These are phyloP conservation scores for Aspergillus nanangensis DNA, from an alignment of 495 filamentous ascomycete species.

Conservation along the genomic window DNA sequence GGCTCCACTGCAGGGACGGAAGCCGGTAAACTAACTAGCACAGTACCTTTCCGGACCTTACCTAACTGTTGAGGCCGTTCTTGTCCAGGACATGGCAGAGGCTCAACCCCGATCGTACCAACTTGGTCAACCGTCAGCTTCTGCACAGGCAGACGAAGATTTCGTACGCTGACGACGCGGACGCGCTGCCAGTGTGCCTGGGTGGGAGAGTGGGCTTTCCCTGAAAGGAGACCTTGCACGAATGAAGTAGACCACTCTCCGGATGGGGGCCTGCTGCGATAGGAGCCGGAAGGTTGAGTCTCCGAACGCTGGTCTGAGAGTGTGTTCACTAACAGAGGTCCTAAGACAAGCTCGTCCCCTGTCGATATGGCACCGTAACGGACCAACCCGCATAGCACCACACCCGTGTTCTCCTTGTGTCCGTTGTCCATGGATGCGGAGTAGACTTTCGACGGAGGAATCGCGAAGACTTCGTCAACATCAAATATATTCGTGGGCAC, in stretches of 20 bases:
- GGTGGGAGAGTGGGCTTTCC: constrained; percentile 19
- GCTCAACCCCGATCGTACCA: constrained; percentile 79
- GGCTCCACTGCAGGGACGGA: constrained; percentile 30
- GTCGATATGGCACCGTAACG: constrained; percentile 72
- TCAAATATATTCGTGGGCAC: constrained; percentile 64
- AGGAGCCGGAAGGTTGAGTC: constrained; percentile 15
- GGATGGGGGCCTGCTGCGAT: constrained; percentile 28
- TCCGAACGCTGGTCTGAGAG: constrained; percentile 13
- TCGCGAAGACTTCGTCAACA: constrained; percentile 76
- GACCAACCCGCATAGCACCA: constrained; percentile 79
- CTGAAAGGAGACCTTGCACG: constrained; percentile 19
- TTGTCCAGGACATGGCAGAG: constrained; percentile 31
- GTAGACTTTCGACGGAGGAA: constrained; percentile 50
- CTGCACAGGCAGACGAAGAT: constrained; percentile 79
- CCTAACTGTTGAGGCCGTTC: constrained; percentile 23
- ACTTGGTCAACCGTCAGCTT: constrained; percentile 77
- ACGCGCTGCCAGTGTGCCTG: constrained; percentile 65
- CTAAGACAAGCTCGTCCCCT: constrained; percentile 74
- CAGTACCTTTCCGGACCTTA: constrained; percentile 78
- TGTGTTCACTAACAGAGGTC: constrained; percentile 59
- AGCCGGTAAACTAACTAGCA: constrained; percentile 58
- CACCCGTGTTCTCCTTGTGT: constrained; percentile 41
- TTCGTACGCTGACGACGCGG: constrained; percentile 79
- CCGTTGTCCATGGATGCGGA: constrained; percentile 31
- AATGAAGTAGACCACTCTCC: constrained; percentile 33